Conservation (phyloP, 371 early-diverging fungal genomes). For the Smittium culicis region DNA sequence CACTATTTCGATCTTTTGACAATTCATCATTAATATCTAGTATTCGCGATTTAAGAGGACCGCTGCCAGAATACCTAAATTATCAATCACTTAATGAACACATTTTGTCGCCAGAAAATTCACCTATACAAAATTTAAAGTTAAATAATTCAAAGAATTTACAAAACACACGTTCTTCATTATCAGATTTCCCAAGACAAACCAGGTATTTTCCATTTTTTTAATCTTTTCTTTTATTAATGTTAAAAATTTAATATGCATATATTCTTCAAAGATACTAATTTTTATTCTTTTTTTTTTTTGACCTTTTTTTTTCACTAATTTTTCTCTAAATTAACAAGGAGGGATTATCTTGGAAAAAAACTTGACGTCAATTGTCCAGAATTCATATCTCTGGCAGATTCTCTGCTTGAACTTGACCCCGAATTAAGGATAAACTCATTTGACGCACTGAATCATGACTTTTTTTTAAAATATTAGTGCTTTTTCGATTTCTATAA, state of each 20-base stretch:
- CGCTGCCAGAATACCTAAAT: too few species aligned
- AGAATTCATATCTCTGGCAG: constrained; percentile 53
- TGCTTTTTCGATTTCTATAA: background rate
- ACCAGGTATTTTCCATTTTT: constrained; percentile 14
- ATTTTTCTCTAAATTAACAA: background rate
- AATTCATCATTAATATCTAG: too few species aligned
- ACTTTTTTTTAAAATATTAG: constrained; percentile 59
- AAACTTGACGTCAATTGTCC: constrained; percentile 20
- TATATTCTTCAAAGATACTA: too few species aligned
- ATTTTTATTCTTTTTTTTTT: background rate
- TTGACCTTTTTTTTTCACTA: background rate
- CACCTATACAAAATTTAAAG: too few species aligned
- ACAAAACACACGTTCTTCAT: too few species aligned
- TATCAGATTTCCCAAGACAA: too few species aligned
- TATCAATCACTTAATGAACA: too few species aligned
- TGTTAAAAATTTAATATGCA: background rate
- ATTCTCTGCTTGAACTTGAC: constrained; percentile 75
- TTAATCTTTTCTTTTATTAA: background rate
- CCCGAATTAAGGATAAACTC: constrained; percentile 81
- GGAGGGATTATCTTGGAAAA: background rate
- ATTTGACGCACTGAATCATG: constrained; percentile 64
- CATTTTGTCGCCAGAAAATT: too few species aligned
- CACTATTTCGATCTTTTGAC: constrained; percentile 28
- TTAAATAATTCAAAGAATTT: too few species aligned
- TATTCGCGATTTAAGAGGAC: too few species aligned